Evolutionary conservation across 192 early-diverging fungal species (phyloP).

Genomic region (Gamsiella multidivaricata): DNA sequence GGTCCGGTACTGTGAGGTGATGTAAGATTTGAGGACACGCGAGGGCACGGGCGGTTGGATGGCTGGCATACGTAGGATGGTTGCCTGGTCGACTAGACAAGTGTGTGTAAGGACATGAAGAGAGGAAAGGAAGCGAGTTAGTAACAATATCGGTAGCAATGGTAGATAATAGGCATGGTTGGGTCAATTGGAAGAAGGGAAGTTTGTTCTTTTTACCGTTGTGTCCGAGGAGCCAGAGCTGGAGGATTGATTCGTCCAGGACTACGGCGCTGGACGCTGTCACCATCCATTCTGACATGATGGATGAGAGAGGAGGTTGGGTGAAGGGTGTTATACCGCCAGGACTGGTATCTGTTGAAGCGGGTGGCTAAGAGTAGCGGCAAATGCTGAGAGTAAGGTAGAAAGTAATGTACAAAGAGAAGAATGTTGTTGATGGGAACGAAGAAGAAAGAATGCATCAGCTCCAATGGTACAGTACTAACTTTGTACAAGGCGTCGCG

Average conservation of each 20-base stretch:
- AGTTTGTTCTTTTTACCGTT: conserved; percentile 14
- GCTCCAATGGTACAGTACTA: too few relatives aligned
- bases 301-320: not conserved
- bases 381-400: too few relatives aligned
- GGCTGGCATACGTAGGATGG: conserved; percentile 27
- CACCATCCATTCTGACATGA: conserved; percentile 55
- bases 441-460: too few relatives aligned
- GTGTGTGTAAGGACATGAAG: not conserved
- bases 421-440: too few relatives aligned
- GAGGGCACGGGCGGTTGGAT: conserved; percentile 42
- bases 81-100: conserved; percentile 44
- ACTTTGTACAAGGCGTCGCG: too few relatives aligned
- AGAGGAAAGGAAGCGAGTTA: not conserved
- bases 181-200: not conserved
- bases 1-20: conserved; percentile 50
- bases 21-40: conserved; percentile 50
- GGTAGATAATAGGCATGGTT: not conserved
- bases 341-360: too few relatives aligned
- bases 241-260: conserved; percentile 50
- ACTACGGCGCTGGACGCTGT: conserved; percentile 51
- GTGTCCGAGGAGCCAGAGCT: conserved; percentile 48
- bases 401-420: too few relatives aligned
- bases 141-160: not conserved
- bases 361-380: too few relatives aligned
- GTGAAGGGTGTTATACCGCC: too few relatives aligned